phyloP scores from a whole-genome alignment of 352 stramenopile species.

The Phytopythium litorale region DNA sequence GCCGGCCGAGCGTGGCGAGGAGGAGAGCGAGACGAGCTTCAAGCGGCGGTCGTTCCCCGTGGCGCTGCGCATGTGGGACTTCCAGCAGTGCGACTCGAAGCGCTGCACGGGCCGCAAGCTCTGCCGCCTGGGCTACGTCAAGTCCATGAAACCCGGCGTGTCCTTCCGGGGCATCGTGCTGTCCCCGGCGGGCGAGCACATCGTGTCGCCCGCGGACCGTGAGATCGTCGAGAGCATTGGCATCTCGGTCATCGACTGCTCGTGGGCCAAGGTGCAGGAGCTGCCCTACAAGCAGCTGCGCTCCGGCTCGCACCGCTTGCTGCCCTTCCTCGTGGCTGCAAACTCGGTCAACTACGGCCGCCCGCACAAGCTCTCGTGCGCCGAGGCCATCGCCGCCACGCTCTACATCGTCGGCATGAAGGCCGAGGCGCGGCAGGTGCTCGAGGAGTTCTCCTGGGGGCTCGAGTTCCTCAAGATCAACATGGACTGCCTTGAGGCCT shows the following conservation, averaged over 20 bases:
- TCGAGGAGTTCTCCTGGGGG: conserved; percentile 94
- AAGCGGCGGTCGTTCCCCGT: conserved; percentile 73
- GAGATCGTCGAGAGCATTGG: conserved; percentile 76
- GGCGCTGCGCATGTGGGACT: conserved; percentile 93
- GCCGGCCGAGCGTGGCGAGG: conserved; percentile 23
- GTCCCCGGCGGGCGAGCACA: conserved; percentile 87
- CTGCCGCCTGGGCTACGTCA: conserved; percentile 90
- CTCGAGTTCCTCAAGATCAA: conserved; percentile 95
- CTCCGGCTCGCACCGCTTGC: conserved; percentile 91
- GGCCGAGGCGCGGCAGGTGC: conserved; percentile 84
- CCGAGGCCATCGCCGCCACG: conserved; percentile 96
- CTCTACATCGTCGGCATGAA: conserved; percentile 96
- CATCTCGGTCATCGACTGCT: conserved; percentile 97
- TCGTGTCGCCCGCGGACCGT: conserved; percentile 89
- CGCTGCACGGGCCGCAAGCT: conserved; percentile 93
- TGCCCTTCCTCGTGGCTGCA: conserved; percentile 97
- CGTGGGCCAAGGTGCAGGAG: conserved; percentile 95
- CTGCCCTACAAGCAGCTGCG: conserved; percentile 95
- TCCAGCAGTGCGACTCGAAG: conserved; percentile 95
- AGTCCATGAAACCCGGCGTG: conserved; percentile 90
- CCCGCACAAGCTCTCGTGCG: conserved; percentile 95
- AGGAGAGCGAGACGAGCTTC: conserved; percentile 65
- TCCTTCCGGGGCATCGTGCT: conserved; percentile 95
- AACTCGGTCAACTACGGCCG: conserved; percentile 99
- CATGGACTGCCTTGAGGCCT: conserved; percentile 88